Evolutionary conservation across 495 filamentous ascomycete genomes (phyloP), one percentile per base, ranked within the genome.

Genomic region (Penicillium steckii): DNA sequence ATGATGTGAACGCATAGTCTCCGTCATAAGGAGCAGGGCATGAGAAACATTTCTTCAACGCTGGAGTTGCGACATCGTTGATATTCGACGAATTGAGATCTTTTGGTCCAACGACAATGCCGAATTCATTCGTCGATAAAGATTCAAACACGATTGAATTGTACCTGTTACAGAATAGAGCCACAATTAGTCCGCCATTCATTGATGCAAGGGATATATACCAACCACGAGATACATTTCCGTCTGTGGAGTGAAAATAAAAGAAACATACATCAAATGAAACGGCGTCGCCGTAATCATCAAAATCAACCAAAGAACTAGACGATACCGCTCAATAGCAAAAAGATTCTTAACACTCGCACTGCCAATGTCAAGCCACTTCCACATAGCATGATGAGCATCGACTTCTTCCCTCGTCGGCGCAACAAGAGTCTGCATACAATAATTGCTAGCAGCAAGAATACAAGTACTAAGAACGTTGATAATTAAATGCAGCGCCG

Each of bases 371-470:
- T 63, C 60, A 9, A 68, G 57, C 57, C 61, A 68, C 19, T 47
- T 19, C 1, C 59, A 10, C 7, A 29, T 5, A 0, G 44, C 46
- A 50, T 69, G 68, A 2, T 9, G 12, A 27, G 18, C 6, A 24
- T 70, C 52, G 1, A 68, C 43, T 3, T 67, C 65, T 9, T 52
- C 47, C 21, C 69, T 27, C 1, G 58, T 68, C 6, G 68, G 69
- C 3, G 66, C 61, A 2, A 44, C 51, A 8, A 74, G 46, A 10
- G 64, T 48, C 32, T 77, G 73, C 73, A 76, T 75, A 38, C 63
- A 70, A 44, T 71, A 70, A 29, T 65, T 69, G 26, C 66, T 68
- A 0, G 66, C 64, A 13, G 57, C 65, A 5, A 75, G 52, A 15
- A 70, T 57, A 1, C 38, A 48, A 2, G 66, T 71, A 4, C 67